Conservation (phyloP, 441 rosid species). For the Croton setiger region DNA sequence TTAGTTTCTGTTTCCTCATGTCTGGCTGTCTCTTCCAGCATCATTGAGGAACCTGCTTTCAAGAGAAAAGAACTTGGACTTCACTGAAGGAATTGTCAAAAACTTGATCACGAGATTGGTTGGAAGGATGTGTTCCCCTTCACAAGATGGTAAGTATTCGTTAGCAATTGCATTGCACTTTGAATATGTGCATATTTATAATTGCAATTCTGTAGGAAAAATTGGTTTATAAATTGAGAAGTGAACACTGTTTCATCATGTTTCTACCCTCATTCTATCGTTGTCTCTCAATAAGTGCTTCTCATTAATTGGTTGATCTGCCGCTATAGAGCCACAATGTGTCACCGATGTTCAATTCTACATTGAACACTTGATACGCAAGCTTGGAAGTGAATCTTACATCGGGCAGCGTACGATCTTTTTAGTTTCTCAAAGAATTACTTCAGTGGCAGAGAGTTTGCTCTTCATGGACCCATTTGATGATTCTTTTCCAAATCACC, state of each 20-base stretch:
- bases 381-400: slow-evolving; percentile 65
- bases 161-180: slow-evolving; percentile 1
- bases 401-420: slow-evolving; percentile 66
- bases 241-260: not conserved
- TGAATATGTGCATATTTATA: not conserved
- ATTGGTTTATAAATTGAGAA: not conserved
- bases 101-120: slow-evolving; percentile 54
- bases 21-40: slow-evolving; percentile 33
- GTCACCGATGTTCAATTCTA: slow-evolving; percentile 42
- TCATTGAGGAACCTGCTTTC: slow-evolving; percentile 55
- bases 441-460: slow-evolving; percentile 54
- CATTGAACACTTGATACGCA: slow-evolving; percentile 77
- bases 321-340: slow-evolving; percentile 35
- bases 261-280: slow-evolving; percentile 4
- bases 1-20: not conserved
- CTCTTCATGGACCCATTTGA: slow-evolving; percentile 81
- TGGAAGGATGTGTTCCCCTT: slow-evolving; percentile 57
- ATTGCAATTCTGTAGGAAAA: not conserved
- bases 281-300: not conserved
- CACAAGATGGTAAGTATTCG: slow-evolving; percentile 40
- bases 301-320: slow-evolving; percentile 20
- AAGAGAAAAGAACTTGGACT: slow-evolving; percentile 42
- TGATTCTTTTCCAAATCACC: slow-evolving; percentile 56
- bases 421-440: slow-evolving; percentile 62
- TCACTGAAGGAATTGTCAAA: slow-evolving; percentile 51